Base-by-base conservation (phyloP, 129 eudicot species). In the Silybum marianum region DNA sequence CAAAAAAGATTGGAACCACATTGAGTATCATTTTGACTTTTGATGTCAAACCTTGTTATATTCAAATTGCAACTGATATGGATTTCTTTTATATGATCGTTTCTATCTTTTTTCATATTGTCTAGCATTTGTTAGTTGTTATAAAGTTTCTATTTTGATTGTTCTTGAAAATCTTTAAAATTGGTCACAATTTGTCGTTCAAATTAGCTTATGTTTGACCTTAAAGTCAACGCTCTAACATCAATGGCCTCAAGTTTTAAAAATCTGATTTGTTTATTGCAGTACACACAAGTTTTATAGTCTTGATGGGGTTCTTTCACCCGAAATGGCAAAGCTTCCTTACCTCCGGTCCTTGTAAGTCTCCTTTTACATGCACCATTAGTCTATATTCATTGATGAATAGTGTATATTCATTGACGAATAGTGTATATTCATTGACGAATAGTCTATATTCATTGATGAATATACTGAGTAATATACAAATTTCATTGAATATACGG, bases 291-390 rank as follows among this genome's bases (percentile, higher is more conserved):
- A 94, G 84, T 80, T 88, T 82, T 88, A 80, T 70, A 90, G 83
- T 84, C 97, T 94, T 81, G 91, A 96, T 23, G 98, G 98, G 12
- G 51, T 90, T 75, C 97, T 94, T 65, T 94, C 98, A 60, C 87
- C 91, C 21, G 91, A 87, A 39, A 83, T 92, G 38, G 87, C 81
- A 68, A 89, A 86, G 78, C 96, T 94, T 44, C 96, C 90, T 24
- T 89, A 94, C 84, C 90, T 94, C 69, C 85, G 79, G 14, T 79
- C 83, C 13, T 30, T 94, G 98, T 94, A 92, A 86, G 92, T 81
- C 51, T 14, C 72, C n/a, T 67, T 83, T 30, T 34, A 46, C 60
- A 39, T 68, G 32, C 51, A 46, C 0, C 40, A 11, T 60, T 22
- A 73, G 28, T 38, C 26, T 39, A 19, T 39, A 18, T 39, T 12